Base-by-base conservation (phyloP, 1,284 basidiomycete species). In the Papiliotrema nemorosa region DNA sequence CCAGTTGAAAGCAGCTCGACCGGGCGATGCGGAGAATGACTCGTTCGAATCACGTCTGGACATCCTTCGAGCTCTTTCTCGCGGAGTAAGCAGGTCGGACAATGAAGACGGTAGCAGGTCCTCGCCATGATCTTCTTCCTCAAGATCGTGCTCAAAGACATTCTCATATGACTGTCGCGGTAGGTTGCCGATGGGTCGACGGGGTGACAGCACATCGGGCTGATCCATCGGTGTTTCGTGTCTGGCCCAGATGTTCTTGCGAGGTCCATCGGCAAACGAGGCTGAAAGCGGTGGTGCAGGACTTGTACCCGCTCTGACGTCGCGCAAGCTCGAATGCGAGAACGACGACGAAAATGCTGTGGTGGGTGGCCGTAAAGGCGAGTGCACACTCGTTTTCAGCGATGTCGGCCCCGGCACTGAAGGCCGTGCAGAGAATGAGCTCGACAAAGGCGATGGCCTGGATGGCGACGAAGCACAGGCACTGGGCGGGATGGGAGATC, bases 41-140 rank as follows among this genome's bases (percentile, higher is more conserved):
- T 70, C 68, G 33, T 67, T 64, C 47, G 63, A 67, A 49, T 75
- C 72, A 26, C 69, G 55, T 45, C 86, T 81, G 18, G 85, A 87
- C 81, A 89, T 83, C 41, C 89, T 77, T 37, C 90, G 78, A 29
- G 82, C 85, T 47, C 81, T 77, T 71, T 94, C 91, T 55, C 85
- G 86, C 0, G 88, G 88, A 0, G 89, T 93, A 39, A 94, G 77
- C 16, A 94, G 77, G 55, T 93, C 90, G n/a, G 83, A 87, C 44
- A 94, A 75, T 7, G 85, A 88, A 47, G 87, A 85, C 0, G 90
- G 90, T 25, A 94, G 70, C 66, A 93, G 86, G 52, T 90, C 90
- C 65, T 96, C 90, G 47, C 88, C 73, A 59, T 90, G 86, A 39
- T 72, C 70, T 35, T 67, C 60, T 44, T 64, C 69, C 38, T 67